Base-by-base conservation (phyloP, 805 yeast genomes). In the Metschnikowia matae region DNA sequence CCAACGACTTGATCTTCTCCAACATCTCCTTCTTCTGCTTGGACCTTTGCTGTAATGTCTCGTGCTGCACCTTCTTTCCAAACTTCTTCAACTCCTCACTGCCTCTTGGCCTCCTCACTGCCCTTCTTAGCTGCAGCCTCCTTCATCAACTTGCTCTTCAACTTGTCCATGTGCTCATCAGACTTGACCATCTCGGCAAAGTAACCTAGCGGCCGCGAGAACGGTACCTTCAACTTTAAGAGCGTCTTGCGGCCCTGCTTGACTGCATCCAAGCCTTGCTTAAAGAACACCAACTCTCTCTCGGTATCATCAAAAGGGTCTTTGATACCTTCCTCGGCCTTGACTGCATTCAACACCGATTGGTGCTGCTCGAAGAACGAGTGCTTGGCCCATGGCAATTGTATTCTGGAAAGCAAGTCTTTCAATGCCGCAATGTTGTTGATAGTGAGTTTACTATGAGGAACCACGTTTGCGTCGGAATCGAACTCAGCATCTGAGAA, bases 171-270 rank as follows among this genome's bases (percentile, higher is more conserved):
- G 70, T 94, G 99, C 68, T 89, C 97, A 69, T 94, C 99, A 48
- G 91, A 85, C 74, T 94, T 94, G 53, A 90, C 88, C 99, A 94
- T 94, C 71, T 94, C 99, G 17, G 99, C 99, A 73, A 94, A 94
- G 69, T 89, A 94, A 67, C 94, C 99, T 62, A 81, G 73, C 35
- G 99, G 99, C 68, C 99, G 82, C 29, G 95, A 78, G 67, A 94
- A 94, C 53, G 97, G 89, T 32, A 92, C 83, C 63, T 85, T 84
- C 57, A 87, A 78, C 62, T 83, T 83, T 50, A 83, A 71, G 39
- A 87, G 74, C 48, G 80, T 79, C 44, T 77, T 67, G 62, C 92
- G 84, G 23, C 87, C 96, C 58, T 78, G 81, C 46, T 78, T 70
- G 29, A 87, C 94, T 3, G 97, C 95, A 47, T 81, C 85, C 50